A percentile compares a stretch with the other conserved stretches of the same genome.
Evolutionary conservation across 179 eudicot species (phyloP).

Genomic region (Pouteria campechiana): DNA sequence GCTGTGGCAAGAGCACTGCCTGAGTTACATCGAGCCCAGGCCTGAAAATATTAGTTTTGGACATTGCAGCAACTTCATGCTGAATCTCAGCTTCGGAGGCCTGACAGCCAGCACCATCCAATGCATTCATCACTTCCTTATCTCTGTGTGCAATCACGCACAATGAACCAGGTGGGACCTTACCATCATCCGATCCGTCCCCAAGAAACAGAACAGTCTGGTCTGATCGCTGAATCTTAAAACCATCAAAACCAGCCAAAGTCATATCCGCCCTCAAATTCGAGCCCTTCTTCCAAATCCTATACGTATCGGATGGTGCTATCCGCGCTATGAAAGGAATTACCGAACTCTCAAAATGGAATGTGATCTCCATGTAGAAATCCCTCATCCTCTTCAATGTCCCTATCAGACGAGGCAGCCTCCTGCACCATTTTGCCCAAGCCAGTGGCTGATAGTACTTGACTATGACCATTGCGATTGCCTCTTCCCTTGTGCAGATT

Average conservation of each 20-base stretch:
- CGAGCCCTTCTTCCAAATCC: slow-evolving; percentile 86
- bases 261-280: slow-evolving; percentile 93
- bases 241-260: slow-evolving; percentile 89
- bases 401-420: slow-evolving; percentile 77
- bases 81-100: slow-evolving; percentile 83
- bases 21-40: slow-evolving; percentile 95
- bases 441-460: slow-evolving; percentile 81
- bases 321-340: slow-evolving; percentile 78
- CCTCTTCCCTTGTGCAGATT: slow-evolving; percentile 73
- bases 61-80: slow-evolving; percentile 81
- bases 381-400: slow-evolving; percentile 67
- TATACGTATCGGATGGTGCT: slow-evolving; percentile 83
- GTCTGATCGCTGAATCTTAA: slow-evolving; percentile 81
- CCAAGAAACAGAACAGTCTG: slow-evolving; percentile 82
- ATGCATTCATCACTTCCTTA: slow-evolving; percentile 80
- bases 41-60: slow-evolving; percentile 82
- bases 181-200: slow-evolving; percentile 70
- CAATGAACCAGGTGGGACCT: slow-evolving; percentile 67
- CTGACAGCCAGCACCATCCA: slow-evolving; percentile 88
- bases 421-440: slow-evolving; percentile 91
- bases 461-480: slow-evolving; percentile 82
- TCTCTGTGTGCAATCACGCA: slow-evolving; percentile 73
- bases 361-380: slow-evolving; percentile 91
- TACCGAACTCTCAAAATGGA: slow-evolving; percentile 87
- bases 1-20: slow-evolving; percentile 75